Evolutionary conservation across 495 filamentous ascomycete genomes (phyloP).

Genomic region (Aspergillus diversus): DNA sequence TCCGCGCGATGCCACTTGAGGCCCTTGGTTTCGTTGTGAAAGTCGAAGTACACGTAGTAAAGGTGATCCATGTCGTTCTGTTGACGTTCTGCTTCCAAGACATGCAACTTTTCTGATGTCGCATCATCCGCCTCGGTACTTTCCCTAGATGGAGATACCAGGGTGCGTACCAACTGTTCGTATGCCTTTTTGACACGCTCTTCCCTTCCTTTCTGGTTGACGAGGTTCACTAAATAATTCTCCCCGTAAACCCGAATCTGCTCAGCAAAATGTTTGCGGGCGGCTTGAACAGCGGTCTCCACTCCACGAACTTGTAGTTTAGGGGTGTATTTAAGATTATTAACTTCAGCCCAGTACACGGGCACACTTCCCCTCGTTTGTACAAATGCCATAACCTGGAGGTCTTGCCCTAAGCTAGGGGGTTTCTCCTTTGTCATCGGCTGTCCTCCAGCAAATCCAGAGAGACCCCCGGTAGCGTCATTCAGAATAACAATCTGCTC

Average conservation of each 20-base stretch:
- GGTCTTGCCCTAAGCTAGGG: conserved; percentile 63
- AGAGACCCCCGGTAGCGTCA: conserved; percentile 70
- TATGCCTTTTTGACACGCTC: conserved; percentile 86
- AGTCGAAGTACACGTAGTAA: conserved; percentile 98
- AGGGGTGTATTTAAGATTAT: conserved; percentile 85
- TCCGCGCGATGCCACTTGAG: conserved; percentile 91
- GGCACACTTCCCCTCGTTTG: conserved; percentile 96
- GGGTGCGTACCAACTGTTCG: conserved; percentile 77
- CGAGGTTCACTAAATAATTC: conserved; percentile 94
- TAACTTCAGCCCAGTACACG: conserved; percentile 93
- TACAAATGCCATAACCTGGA: conserved; percentile 89
- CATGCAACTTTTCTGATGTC: conserved; percentile 78
- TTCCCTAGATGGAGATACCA: conserved; percentile 72
- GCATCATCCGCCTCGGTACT: conserved; percentile 55
- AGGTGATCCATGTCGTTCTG: conserved; percentile 74
- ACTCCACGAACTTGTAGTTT: conserved; percentile 83
- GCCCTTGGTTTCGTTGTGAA: conserved; percentile 95
- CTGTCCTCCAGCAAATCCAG: conserved; percentile 78
- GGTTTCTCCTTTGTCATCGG: conserved; percentile 73
- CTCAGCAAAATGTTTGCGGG: conserved; percentile 84
- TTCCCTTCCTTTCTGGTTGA: conserved; percentile 93
- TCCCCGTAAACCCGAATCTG: conserved; percentile 93
- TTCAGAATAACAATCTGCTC: conserved; percentile 90
- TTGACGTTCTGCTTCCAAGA: conserved; percentile 65
- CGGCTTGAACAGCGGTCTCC: conserved; percentile 78